Evolutionary conservation across 129 eudicot species (phyloP), one percentile per base, ranked within the genome.

Genomic region (Flaveria brownii): DNA sequence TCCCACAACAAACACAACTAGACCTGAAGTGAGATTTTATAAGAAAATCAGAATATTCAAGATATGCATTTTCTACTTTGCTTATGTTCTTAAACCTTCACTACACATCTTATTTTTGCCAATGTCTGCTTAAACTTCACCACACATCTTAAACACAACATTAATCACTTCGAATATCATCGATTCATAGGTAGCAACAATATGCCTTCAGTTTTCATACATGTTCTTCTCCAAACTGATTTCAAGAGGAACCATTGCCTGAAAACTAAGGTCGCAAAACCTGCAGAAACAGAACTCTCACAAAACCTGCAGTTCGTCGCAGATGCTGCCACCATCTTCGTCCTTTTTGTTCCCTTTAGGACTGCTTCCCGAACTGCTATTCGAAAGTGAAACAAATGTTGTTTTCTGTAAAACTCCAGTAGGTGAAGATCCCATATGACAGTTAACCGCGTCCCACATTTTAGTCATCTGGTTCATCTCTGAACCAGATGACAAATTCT

Each of bases 371-470:
- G 93, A 83, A 75, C 97, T 91, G 77, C 96, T 91, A 82, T 87
- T 94, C 12, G 98, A 91, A 25, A 93, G 86, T 1, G 98, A 86
- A 13, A 84, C 87, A 67, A 87, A 87, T 5, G 93, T 79, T 5
- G 93, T 79, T 0, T 87, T 93, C 77, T 88, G 97, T 66, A 93
- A 79, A 30, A 91, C 91, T 0, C 97, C 98, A 9, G 89, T 93
- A 3, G 98, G 97, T 8, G 97, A 90, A 26, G 93, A 84, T 10
- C 91, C 91, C 72, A 89, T 84, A n/a, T 83, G 87, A 78, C 80
- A 76, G 81, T 82, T 86, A 74, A 74, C 75, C 7, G 84, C 82
- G 14, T 84, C 85, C 88, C 90, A 86, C 77, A 56, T 83, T 54
- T 83, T 83, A 60, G 80, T 82, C 74, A 54, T 20, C 15, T 64